Base-by-base conservation (phyloP, 139 green algal genomes). In the Chlamydomonas sp. region DNA sequence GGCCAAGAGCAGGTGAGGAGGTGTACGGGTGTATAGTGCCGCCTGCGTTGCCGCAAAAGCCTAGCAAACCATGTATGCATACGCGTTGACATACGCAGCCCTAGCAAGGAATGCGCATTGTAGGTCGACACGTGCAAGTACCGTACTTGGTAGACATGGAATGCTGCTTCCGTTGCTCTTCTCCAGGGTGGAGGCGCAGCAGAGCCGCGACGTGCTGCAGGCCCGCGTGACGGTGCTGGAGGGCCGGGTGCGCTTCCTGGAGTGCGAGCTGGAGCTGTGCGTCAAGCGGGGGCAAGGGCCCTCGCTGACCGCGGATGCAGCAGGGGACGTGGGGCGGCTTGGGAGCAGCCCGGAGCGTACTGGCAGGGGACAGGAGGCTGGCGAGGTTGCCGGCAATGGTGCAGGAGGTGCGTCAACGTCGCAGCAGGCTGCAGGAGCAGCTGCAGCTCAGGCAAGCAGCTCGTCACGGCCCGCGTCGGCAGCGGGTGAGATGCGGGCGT, bases 151-250 rank as follows among this genome's bases (percentile, higher is more conserved):
- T 49, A 49, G 31, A 49, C 31, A 49, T 49, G 31, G 31, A 49
- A 49, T 49, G 31, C 31, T 49, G 31, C 31, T 49, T 49, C 31
- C 31, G 31, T 49, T 49, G 31, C 31, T 58, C 20, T 20, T 5
- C 16, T 17, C 66, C 88, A 91, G 88, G 83, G 17, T 18, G 16
- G 79, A 88, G 71, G 61, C 76, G 5, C 49, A 49, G 62, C 83
- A 87, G 62, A 87, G 31, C 62, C 83, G 85, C 59, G 88, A 93
- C n/a, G 78, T 60, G 10, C 58, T 90, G 49, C 74, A 90, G 63
- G 93, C 93, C 0, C 85, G 89, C 4, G 80, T 94, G n/a, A 95
- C 92, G 7, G 77, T 96, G 6, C 87, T 96, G 66, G 93, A 96
- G 76, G 93, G 92, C 0, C 90, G 91, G 0, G 78, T 96, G 15